phyloP scores from a whole-genome alignment of 495 filamentous ascomycete genomes.

The Talaromyces trachyspermus region DNA sequence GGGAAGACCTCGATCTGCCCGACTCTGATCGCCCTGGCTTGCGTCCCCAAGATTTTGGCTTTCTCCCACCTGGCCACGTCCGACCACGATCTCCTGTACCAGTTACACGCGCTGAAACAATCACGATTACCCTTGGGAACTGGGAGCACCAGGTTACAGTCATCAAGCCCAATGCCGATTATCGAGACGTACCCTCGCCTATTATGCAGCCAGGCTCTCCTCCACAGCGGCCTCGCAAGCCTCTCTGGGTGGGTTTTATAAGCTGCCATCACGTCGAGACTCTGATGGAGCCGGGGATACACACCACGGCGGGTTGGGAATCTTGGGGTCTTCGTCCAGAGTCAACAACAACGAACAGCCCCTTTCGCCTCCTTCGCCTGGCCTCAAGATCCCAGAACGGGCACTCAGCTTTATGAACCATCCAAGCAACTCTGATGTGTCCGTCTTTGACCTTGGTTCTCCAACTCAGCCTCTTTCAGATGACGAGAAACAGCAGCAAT shows the following conservation, averaged over 20 bases:
- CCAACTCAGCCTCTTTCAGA: neutral
- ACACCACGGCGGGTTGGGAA: neutral
- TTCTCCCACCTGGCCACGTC: neutral
- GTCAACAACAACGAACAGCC: neutral
- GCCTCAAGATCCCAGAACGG: neutral
- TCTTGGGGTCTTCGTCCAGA: neutral
- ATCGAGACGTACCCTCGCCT: neutral
- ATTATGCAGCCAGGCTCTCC: constrained; percentile 6
- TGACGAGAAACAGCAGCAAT: neutral
- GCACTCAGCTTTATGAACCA: neutral
- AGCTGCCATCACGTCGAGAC: neutral
- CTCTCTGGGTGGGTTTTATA: neutral
- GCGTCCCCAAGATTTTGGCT: neutral
- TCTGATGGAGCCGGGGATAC: neutral
- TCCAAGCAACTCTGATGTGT: constrained; percentile 2
- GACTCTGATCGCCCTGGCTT: neutral
- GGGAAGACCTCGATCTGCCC: neutral
- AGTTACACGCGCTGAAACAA: neutral
- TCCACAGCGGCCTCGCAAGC: neutral
- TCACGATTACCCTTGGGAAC: neutral
- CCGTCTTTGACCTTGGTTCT: constrained; percentile 1
- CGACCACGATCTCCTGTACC: neutral
- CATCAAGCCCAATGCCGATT: neutral
- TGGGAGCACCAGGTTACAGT: neutral
- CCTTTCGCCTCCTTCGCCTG: neutral